Conservation (phyloP, 2,329 filamentous ascomycete species). For the Aspergillus transmontanensis region DNA sequence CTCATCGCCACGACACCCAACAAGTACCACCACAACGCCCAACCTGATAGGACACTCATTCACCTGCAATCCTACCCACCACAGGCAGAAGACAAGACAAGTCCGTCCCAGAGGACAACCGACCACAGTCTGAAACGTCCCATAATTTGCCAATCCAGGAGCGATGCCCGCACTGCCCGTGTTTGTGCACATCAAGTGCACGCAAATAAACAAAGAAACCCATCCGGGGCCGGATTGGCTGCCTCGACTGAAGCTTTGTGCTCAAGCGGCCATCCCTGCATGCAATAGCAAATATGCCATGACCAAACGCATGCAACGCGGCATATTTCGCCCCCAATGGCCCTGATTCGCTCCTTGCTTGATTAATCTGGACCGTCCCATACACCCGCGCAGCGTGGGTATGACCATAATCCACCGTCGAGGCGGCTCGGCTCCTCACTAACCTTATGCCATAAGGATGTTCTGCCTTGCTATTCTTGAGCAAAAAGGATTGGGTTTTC, state of each 20-base stretch:
- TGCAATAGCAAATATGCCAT: not conserved
- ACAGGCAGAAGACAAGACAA: not conserved
- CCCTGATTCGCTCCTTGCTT: not conserved
- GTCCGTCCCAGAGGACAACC: not conserved
- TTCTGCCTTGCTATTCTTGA: not conserved
- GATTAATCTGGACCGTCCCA: not conserved
- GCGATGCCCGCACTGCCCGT: not conserved
- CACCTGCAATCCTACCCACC: not conserved
- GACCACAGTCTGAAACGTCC: not conserved
- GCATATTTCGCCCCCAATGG: not conserved
- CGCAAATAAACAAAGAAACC: not conserved
- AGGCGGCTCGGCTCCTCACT: not conserved
- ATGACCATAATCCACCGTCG: not conserved
- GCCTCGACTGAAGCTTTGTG: not conserved
- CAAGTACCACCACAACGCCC: too few species aligned
- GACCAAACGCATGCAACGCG: not conserved
- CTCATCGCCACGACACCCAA: not conserved
- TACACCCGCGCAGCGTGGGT: not conserved
- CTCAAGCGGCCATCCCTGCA: not conserved
- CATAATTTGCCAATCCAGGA: not conserved
- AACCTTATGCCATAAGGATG: not conserved
- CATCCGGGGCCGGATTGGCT: not conserved
- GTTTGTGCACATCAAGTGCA: not conserved
- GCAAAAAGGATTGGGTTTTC: not conserved
- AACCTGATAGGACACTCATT: not conserved